Percentiles rank a stretch among this genome's conserved stretches.
These are phyloP conservation scores for Nemania sp. DNA, from an alignment of 2,329 filamentous ascomycete species.

Conservation along the genomic window DNA sequence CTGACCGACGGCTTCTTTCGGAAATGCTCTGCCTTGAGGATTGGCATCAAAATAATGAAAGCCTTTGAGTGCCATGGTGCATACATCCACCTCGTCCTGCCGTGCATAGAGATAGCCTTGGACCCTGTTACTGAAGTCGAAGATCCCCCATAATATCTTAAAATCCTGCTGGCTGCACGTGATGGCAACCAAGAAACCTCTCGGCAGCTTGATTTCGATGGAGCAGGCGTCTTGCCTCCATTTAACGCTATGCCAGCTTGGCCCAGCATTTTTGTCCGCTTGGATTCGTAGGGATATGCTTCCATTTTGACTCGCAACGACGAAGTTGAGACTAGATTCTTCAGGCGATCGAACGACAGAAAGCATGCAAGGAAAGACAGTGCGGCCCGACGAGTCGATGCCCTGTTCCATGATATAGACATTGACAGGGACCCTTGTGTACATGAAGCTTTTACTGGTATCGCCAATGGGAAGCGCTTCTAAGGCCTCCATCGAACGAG, in stretches of 20 bases:
- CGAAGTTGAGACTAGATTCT: conserved; percentile 70
- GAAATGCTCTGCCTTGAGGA: conserved; percentile 71
- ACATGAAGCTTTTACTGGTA: conserved; percentile 72
- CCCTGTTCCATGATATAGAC: conserved; percentile 75
- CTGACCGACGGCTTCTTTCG: conserved; percentile 69
- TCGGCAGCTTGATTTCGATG: conserved; percentile 71
- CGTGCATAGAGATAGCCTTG: conserved; percentile 70
- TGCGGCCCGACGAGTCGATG: conserved; percentile 65
- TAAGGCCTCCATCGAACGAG: conserved; percentile 56
- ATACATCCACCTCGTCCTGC: conserved; percentile 70
- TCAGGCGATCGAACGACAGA: conserved; percentile 72
- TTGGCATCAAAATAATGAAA: conserved; percentile 82
- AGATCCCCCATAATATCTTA: conserved; percentile 77
- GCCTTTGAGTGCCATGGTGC: conserved; percentile 68
- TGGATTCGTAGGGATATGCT: conserved; percentile 76
- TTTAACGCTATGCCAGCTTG: conserved; percentile 79
- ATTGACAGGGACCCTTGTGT: conserved; percentile 75
- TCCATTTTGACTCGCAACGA: conserved; percentile 79
- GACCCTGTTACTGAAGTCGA: conserved; percentile 80
- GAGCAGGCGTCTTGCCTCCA: conserved; percentile 72
- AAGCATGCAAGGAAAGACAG: conserved; percentile 73
- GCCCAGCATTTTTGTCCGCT: conserved; percentile 65
- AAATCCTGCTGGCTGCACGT: conserved; percentile 78
- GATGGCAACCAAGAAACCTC: conserved; percentile 73
- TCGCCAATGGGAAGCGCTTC: conserved; percentile 79